Percentiles rank a stretch among this genome's conserved stretches.
These are phyloP conservation scores for Hypoxylon sp. DNA, from an alignment of 2,329 filamentous ascomycete genomes.

Conservation along the genomic window DNA sequence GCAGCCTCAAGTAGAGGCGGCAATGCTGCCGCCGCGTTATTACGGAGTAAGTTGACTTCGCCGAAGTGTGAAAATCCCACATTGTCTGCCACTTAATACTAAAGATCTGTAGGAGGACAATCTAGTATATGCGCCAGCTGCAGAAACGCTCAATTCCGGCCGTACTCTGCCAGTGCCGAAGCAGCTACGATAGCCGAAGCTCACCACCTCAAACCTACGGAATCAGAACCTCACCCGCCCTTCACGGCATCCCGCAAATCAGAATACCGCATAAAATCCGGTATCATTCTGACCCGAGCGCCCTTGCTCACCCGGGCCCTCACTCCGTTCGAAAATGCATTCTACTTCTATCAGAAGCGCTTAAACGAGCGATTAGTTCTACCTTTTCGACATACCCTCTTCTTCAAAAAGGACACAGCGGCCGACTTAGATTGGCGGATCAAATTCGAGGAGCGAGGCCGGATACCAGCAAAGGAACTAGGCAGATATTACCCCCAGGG, in stretches of 20 bases:
- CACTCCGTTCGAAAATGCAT: constrained; percentile 90
- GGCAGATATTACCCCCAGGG: constrained; percentile 83
- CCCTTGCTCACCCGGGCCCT: constrained; percentile 88
- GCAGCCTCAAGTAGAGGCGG: constrained; percentile 71
- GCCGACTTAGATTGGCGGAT: constrained; percentile 90
- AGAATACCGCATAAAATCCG: constrained; percentile 69
- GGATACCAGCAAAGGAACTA: constrained; percentile 85
- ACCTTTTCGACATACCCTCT: constrained; percentile 91
- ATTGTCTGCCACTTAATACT: constrained; percentile 51
- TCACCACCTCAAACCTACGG: constrained; percentile 55
- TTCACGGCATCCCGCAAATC: constrained; percentile 49
- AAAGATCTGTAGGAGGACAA: constrained; percentile 52
- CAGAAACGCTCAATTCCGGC: constrained; percentile 50
- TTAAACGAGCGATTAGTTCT: constrained; percentile 92
- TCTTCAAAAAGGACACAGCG: constrained; percentile 92
- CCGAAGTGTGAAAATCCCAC: not conserved
- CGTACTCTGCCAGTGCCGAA: constrained; percentile 55
- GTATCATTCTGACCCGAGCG: constrained; percentile 88
- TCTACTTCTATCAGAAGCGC: constrained; percentile 97
- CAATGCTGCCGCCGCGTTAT: constrained; percentile 63
- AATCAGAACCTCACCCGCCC: constrained; percentile 52
- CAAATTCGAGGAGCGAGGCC: constrained; percentile 80
- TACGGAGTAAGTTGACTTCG: constrained; percentile 63
- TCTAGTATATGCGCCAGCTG: constrained; percentile 57
- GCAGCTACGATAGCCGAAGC: constrained; percentile 58